Evolutionary conservation across 2,329 filamentous ascomycete species (phyloP), one percentile per base, ranked within the genome.

Genomic region (Fusarium mundagurra): DNA sequence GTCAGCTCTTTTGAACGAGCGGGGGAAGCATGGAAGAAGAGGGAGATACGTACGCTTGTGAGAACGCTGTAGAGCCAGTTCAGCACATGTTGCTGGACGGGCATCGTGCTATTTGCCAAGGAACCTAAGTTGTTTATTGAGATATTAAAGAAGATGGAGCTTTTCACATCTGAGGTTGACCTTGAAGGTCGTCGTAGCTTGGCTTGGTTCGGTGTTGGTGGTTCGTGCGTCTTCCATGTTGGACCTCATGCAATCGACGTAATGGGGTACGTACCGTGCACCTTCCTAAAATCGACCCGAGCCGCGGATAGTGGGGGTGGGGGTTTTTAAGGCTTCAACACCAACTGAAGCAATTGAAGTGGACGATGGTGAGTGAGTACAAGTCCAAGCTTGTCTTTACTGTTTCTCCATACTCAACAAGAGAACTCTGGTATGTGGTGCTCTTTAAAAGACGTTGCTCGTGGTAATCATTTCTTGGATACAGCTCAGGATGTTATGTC

Each of bases 21-120:
- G 69, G 61, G 66, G 66, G 68, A 27, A 53, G 48, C 7, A 20
- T 14, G 39, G 51, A 31, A 22, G 70, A 29, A 67, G 41, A 45
- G 33, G 67, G 41, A 45, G 51, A 24, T 33, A 77, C 86, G 55
- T 85, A 94, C 93, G 78, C 91, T 94, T 47, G 92, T 94, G 67
- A 98, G 85, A 64, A 98, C 92, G 84, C 94, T 96, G 85, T 97
- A 98, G 11, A 98, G 91, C 96, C 96, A 98, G 85, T 95, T 95
- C 80, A 98, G 88, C 70, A 97, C 92, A 85, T 95, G 93, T 83
- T 97, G 95, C 79, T 94, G 93, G 81, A 98, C 93, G 78, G 92
- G 90, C 88, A 91, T 91, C 68, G 80, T 85, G 80, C 58, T 36
- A 29, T 55, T 44, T 43, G 18, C 63, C 53, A 48, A 53, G 8